Percentiles rank a stretch among this genome's conserved stretches.
phyloP scores from a whole-genome alignment of 1,284 basidiomycete species.

The Ceratobasidium sp. region DNA sequence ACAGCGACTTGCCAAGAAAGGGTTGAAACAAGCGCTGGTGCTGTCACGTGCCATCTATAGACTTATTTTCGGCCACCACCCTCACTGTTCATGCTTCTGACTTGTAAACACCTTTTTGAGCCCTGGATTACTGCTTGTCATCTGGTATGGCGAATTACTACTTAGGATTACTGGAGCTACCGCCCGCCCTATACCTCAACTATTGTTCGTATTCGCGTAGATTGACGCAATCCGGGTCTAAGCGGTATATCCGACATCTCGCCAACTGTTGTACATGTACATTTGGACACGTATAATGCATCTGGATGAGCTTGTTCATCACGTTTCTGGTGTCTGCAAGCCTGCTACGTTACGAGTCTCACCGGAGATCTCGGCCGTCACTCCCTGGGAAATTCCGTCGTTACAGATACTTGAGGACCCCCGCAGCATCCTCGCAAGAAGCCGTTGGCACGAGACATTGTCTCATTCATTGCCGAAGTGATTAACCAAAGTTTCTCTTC shows the following conservation, averaged over 20 bases:
- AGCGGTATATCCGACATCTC: not conserved
- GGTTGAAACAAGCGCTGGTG: not conserved
- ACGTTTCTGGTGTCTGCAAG: not conserved
- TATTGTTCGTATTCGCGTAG: not conserved
- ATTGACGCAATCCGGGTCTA: not conserved
- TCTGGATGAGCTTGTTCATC: not conserved
- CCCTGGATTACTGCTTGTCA: not conserved
- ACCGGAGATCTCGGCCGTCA: not conserved
- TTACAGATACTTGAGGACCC: not conserved
- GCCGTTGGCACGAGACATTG: not conserved
- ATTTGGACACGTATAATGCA: not conserved
- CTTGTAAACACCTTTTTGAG: no score
- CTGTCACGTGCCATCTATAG: not conserved
- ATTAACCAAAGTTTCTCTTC: not conserved
- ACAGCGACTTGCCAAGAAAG: not conserved
- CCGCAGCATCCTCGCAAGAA: conserved; percentile 34
- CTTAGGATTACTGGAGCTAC: not conserved
- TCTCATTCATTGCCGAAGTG: not conserved
- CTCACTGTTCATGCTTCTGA: not conserved
- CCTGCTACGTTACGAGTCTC: not conserved
- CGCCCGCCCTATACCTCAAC: not conserved
- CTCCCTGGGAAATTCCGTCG: not conserved
- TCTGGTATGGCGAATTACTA: not conserved
- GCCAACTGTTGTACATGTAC: not conserved
- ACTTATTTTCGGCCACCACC: not conserved